Evolutionary conservation across 2,329 filamentous ascomycete genomes (phyloP).

Genomic region (Ophiostoma quercus): DNA sequence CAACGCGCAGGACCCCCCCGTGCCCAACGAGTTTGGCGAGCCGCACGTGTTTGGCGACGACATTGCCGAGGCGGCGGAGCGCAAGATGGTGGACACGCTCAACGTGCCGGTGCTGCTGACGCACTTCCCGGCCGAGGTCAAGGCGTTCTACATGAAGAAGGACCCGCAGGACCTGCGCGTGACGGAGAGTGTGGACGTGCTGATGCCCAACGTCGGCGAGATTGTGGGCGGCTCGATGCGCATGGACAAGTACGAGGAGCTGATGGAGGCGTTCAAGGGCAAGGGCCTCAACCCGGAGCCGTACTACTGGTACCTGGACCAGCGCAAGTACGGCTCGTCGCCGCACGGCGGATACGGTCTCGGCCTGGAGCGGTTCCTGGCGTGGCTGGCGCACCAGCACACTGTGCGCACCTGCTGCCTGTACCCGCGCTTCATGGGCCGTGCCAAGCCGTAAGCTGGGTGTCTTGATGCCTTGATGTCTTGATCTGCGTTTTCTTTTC

Average conservation of each 20-base stretch:
- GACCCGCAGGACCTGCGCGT: conserved; percentile 72
- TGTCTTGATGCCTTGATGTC: neutral
- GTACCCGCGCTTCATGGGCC: conserved; percentile 75
- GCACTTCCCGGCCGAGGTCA: conserved; percentile 95
- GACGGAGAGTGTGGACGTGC: conserved; percentile 82
- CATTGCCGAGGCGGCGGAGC: conserved; percentile 90
- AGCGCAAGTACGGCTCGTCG: conserved; percentile 81
- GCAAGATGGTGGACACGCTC: conserved; percentile 94
- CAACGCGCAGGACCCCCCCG: conserved; percentile 68
- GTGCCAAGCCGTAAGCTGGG: conserved; percentile 61
- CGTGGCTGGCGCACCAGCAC: conserved; percentile 60
- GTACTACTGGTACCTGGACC: conserved; percentile 99
- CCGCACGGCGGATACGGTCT: conserved; percentile 42
- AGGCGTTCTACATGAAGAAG: conserved; percentile 98
- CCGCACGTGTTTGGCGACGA: conserved; percentile 92
- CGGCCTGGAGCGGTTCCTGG: conserved; percentile 74
- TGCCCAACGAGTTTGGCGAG: conserved; percentile 87
- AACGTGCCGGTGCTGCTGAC: conserved; percentile 76
- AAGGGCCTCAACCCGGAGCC: conserved; percentile 77
- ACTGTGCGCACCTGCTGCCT: conserved; percentile 63
- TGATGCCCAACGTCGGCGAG: conserved; percentile 91
- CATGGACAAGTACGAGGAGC: conserved; percentile 83
- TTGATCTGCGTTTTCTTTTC: neutral
- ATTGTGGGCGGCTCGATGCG: conserved; percentile 97
- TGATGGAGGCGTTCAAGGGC: conserved; percentile 80